Base-by-base conservation (phyloP, 306 rosid species). In the Trichosanthes cucumerina region DNA sequence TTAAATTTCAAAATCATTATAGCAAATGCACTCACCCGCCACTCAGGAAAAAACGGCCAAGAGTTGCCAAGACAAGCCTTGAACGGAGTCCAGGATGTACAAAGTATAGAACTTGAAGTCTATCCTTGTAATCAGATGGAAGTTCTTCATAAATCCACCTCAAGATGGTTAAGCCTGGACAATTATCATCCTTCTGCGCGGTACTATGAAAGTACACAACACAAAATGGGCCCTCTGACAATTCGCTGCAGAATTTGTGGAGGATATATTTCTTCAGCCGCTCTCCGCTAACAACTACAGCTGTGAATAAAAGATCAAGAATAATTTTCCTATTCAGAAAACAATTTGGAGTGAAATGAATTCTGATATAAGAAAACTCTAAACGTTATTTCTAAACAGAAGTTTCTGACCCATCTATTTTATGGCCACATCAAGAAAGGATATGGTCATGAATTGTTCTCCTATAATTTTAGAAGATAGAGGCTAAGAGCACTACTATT, bases 81-180 rank as follows among this genome's bases (percentile, higher is more conserved):
- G 98, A 95, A 15, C 90, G 98, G 54, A 95, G 87, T 26, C 98
- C 97, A 24, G 97, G 98, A 79, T 95, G 98, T 75, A 95, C 18
- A 19, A 95, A 95, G 83, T 95, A 92, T 76, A 95, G 66, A 81
- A 85, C 80, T 82, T 91, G 89, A 86, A 95, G 97, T 83, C 93
- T 88, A 71, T 92, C 96, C 90, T 90, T 92, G 78, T 89, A 82
- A 41, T 86, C 88, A 66, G 83, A 54, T 10, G 98, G 89, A 79
- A 92, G 92, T 21, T 91, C 97, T 88, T 95, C 98, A 70, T 92
- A 95, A 80, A 95, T 92, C 97, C 97, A 95, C 90, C 97, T 89
- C 87, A 95, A 85, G 84, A 95, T 91, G 46, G 97, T 95, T 2
- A 95, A 50, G 71, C 98, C 98, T 18, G 98, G 98, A 81, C 91